These are phyloP conservation scores for Pseudocercospora ulei DNA, from an alignment of 2,329 filamentous ascomycete genomes.

Conservation along the genomic window DNA sequence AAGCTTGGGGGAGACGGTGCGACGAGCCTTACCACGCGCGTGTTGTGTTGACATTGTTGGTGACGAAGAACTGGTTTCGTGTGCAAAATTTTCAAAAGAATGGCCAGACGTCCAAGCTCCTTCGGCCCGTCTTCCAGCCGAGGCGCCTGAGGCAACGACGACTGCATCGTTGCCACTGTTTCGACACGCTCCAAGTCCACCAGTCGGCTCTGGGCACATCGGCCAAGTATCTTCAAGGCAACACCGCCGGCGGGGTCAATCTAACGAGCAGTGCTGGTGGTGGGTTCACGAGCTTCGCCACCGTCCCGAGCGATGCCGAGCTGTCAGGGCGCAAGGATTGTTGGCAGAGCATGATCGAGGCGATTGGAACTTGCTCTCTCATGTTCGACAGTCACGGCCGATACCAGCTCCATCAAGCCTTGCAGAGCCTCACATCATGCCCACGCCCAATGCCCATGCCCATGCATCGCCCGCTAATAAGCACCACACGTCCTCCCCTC, in stretches of 20 bases:
- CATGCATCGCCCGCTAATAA: neutral
- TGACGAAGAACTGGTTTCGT: too few species aligned
- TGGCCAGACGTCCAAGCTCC: too few species aligned
- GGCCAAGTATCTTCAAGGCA: constrained; percentile 19
- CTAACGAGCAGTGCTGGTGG: constrained; percentile 21
- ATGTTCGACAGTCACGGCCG: too few species aligned
- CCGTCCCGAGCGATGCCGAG: constrained; percentile 17
- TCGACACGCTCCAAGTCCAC: constrained; percentile 16
- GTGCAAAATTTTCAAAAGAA: too few species aligned
- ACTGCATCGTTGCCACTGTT: constrained; percentile 22
- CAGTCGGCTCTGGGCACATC: constrained; percentile 18
- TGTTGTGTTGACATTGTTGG: neutral
- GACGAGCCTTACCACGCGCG: constrained; percentile 12
- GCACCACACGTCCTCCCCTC: constrained; percentile 6
- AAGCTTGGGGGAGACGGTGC: constrained; percentile 1
- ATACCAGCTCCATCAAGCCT: too few species aligned
- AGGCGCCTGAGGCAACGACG: constrained; percentile 14
- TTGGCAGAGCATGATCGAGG: too few species aligned
- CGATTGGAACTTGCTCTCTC: too few species aligned
- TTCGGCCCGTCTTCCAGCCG: constrained; percentile 39
- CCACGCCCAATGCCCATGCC: too few species aligned
- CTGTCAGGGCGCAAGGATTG: constrained; percentile 21
- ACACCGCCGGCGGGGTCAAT: constrained; percentile 19
- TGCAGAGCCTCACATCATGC: too few species aligned
- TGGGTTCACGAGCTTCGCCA: constrained; percentile 18